A percentile compares a stretch with the other conserved stretches of the same genome.
Conservation (phyloP, 2,329 filamentous ascomycete genomes). For the Ustilaginoidea virens region DNA sequence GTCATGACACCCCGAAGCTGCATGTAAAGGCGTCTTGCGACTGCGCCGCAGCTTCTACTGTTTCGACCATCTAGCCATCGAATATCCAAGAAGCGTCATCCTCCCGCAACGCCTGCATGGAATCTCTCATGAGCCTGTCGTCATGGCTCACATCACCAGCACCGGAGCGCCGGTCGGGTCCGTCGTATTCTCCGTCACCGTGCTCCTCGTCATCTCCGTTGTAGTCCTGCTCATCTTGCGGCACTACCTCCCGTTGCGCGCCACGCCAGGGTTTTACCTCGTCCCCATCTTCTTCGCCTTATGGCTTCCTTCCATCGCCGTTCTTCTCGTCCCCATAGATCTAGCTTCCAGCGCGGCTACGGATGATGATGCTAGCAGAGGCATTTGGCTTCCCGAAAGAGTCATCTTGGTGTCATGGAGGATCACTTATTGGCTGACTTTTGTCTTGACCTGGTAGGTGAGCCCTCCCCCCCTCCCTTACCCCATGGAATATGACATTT, state of each 20-base stretch:
- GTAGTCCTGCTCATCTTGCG: conserved; percentile 73
- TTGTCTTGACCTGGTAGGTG: conserved; percentile 75
- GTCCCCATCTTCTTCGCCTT: conserved; percentile 94
- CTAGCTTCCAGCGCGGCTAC: conserved; percentile 71
- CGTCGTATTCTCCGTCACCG: conserved; percentile 57
- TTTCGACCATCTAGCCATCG: too few species aligned
- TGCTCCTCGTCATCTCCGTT: conserved; percentile 58
- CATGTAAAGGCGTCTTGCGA: too few species aligned
- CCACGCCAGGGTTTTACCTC: conserved; percentile 77
- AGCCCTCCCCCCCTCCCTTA: not conserved
- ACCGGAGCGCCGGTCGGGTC: conserved; percentile 57
- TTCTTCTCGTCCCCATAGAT: conserved; percentile 89
- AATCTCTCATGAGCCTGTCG: conserved; percentile 14
- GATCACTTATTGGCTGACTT: conserved; percentile 94
- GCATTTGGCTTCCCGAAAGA: conserved; percentile 73
- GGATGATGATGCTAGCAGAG: conserved; percentile 54
- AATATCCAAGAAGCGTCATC: too few species aligned
- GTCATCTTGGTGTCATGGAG: conserved; percentile 81
- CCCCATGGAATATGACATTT: too few species aligned
- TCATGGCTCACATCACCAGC: conserved; percentile 35
- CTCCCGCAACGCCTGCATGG: conserved; percentile 10
- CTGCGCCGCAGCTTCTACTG: too few species aligned
- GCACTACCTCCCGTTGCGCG: conserved; percentile 78
- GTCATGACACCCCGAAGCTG: conserved; percentile 5
- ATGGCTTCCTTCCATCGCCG: conserved; percentile 77